Conservation (phyloP, 768 basidiomycete species). For the Neoboletus magnificus region DNA sequence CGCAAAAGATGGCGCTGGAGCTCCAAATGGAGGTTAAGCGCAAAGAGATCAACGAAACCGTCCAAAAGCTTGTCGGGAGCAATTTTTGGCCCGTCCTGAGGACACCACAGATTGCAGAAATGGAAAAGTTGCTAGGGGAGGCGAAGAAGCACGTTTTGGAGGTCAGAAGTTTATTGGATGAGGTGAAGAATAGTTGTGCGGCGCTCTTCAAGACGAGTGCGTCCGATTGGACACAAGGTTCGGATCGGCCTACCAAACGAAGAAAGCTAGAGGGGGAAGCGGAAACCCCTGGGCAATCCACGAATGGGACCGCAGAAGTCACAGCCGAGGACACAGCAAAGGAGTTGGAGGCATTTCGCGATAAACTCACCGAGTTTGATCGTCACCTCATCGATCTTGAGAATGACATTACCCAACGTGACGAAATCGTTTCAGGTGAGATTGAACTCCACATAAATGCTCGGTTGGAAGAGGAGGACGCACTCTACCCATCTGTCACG, state of each 20-base stretch:
- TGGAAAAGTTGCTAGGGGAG: slow-evolving; percentile 22
- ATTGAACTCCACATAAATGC: slow-evolving; percentile 30
- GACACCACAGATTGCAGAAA: slow-evolving; percentile 20
- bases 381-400: slow-evolving; percentile 32
- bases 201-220: slow-evolving; percentile 21
- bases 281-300: not conserved
- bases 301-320: not conserved
- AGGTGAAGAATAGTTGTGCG: slow-evolving; percentile 21
- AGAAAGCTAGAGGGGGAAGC: slow-evolving; percentile 19
- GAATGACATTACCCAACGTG: slow-evolving; percentile 36
- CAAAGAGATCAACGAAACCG: slow-evolving; percentile 28
- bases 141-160: slow-evolving; percentile 30
- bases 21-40: slow-evolving; percentile 28
- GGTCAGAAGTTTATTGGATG: slow-evolving; percentile 26
- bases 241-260: slow-evolving; percentile 28
- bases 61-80: slow-evolving; percentile 32
- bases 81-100: slow-evolving; percentile 41
- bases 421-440: slow-evolving; percentile 27
- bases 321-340: not conserved
- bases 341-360: slow-evolving; percentile 28
- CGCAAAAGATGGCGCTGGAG: slow-evolving; percentile 24
- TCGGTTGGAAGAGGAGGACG: slow-evolving; percentile 27
- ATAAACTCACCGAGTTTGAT: slow-evolving; percentile 29
- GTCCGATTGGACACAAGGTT: slow-evolving; percentile 9
- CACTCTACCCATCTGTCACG: slow-evolving; percentile 20